phyloP scores from a whole-genome alignment of 768 basidiomycete genomes.

The Kwoniella shandongensis region DNA sequence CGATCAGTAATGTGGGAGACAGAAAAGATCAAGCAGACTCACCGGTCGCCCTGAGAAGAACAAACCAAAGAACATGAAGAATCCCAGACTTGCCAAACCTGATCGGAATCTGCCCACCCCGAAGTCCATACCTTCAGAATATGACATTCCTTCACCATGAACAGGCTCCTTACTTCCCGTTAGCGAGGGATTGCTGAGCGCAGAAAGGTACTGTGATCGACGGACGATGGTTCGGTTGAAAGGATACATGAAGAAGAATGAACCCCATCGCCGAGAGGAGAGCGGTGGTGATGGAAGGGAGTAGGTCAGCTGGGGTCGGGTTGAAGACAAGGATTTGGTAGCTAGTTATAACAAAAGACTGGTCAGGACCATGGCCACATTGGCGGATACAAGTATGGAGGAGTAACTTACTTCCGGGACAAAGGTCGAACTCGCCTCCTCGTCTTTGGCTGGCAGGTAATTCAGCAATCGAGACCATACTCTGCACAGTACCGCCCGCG shows the following conservation, averaged over 20 bases:
- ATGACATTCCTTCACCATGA: conserved; percentile 74
- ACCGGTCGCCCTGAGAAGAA: conserved; percentile 25
- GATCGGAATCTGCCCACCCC: conserved; percentile 18
- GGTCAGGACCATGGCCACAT: background rate
- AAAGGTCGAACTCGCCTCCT: conserved; percentile 28
- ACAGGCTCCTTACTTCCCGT: conserved; percentile 32
- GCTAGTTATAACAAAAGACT: too few species aligned
- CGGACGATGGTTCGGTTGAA: conserved; percentile 61
- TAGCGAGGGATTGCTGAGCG: background rate
- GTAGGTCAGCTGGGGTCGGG: conserved; percentile 3
- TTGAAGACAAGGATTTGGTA: background rate
- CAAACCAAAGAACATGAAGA: conserved; percentile 32
- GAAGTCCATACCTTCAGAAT: conserved; percentile 65
- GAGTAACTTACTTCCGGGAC: conserved; percentile 12
- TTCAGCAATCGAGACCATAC: conserved; percentile 51
- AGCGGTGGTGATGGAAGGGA: conserved; percentile 9
- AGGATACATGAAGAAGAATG: conserved; percentile 57
- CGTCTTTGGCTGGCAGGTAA: conserved; percentile 53
- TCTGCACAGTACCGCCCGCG: conserved; percentile 66
- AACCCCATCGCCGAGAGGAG: conserved; percentile 45
- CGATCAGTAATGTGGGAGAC: background rate
- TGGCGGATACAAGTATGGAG: too few species aligned
- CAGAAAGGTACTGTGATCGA: conserved; percentile 62
- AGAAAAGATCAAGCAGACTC: background rate
- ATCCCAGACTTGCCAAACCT: conserved; percentile 14